These are phyloP conservation scores for Gomphus bonarii DNA, from an alignment of 1,284 basidiomycete species.

Conservation along the genomic window DNA sequence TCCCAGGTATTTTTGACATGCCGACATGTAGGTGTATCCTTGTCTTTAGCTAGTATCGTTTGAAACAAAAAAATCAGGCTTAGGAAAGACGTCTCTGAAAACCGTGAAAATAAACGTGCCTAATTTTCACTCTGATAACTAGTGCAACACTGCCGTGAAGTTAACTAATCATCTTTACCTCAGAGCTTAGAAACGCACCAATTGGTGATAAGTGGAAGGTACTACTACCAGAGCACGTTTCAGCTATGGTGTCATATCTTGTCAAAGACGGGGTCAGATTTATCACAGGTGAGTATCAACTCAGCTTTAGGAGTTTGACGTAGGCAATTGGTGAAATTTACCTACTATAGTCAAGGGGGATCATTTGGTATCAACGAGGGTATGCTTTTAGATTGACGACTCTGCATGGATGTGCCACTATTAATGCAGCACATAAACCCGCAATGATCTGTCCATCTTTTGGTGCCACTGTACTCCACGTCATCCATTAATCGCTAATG, in stretches of 20 bases:
- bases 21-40: slow-evolving; percentile 16
- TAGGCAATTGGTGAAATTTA: not conserved
- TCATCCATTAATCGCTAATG: too few species aligned
- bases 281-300: slow-evolving; percentile 27
- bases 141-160: not conserved
- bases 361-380: slow-evolving; percentile 1
- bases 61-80: too few species aligned
- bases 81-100: not conserved
- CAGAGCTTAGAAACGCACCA: not conserved
- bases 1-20: slow-evolving; percentile 18
- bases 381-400: slow-evolving; percentile 1
- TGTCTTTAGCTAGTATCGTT: not conserved
- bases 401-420: too few species aligned
- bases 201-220: not conserved
- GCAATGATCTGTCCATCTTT: too few species aligned
- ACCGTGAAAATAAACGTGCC: not conserved
- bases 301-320: not conserved
- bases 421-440: too few species aligned
- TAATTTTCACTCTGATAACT: not conserved
- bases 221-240: slow-evolving; percentile 27
- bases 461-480: too few species aligned
- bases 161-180: not conserved
- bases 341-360: not conserved
- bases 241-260: slow-evolving; percentile 34
- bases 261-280: slow-evolving; percentile 29